These are phyloP conservation scores for Polyporus arcularius DNA, from an alignment of 768 basidiomycete species.

Conservation along the genomic window DNA sequence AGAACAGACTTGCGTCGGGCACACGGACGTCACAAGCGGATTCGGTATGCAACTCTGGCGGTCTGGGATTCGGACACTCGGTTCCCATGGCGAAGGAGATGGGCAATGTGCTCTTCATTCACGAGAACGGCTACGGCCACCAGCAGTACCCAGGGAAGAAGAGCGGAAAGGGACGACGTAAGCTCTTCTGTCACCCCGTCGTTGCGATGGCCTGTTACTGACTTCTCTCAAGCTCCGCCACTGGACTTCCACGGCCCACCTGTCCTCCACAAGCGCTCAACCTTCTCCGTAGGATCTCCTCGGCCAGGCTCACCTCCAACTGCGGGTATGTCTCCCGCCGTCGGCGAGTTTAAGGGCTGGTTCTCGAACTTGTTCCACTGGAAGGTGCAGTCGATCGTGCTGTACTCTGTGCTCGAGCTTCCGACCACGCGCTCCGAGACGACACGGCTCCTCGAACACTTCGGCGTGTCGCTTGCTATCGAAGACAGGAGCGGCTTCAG, in stretches of 20 bases:
- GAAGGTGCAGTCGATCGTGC: conserved; percentile 60
- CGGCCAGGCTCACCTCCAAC: conserved; percentile 41
- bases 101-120: conserved; percentile 47
- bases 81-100: conserved; percentile 48
- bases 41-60: conserved; percentile 28
- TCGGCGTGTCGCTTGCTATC: conserved; percentile 64
- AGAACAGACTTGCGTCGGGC: conserved; percentile 36
- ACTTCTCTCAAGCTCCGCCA: conserved; percentile 46
- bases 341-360: conserved; percentile 89
- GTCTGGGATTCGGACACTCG: conserved; percentile 35
- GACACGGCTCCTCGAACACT: conserved; percentile 59
- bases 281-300: conserved; percentile 50
- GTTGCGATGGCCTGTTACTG: background rate
- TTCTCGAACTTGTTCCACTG: conserved; percentile 95
- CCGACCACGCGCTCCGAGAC: conserved; percentile 65
- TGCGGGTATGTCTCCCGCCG: conserved; percentile 58
- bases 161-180: conserved; percentile 59
- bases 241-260: conserved; percentile 53
- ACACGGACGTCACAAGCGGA: conserved; percentile 21
- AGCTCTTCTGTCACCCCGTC: conserved; percentile 27
- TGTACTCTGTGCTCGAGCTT: conserved; percentile 60
- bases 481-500: conserved; percentile 46
- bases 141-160: conserved; percentile 46
- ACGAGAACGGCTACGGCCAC: conserved; percentile 33
- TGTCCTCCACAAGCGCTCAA: conserved; percentile 42